Conservation (phyloP, 345 rosid species). For the Citrus sp. region DNA sequence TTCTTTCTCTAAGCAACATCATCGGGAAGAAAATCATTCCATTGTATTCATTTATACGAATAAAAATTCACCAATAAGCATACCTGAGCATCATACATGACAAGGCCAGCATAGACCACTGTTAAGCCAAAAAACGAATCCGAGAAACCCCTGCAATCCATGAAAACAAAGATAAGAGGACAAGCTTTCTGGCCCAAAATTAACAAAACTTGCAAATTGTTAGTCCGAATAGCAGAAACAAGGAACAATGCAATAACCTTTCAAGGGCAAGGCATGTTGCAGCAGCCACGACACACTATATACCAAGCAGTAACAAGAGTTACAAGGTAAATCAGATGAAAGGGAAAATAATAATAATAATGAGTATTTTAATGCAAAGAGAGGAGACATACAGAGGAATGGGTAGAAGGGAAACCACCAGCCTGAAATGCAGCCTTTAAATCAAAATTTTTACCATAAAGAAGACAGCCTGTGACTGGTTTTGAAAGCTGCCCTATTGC, state of each 20-base stretch:
- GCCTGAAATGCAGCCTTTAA: conserved; percentile 53
- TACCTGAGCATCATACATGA: conserved; percentile 96
- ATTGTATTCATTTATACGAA: background rate
- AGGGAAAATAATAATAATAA: background rate
- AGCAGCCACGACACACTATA: conserved; percentile 76
- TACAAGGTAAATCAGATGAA: background rate
- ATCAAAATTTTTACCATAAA: conserved; percentile 61
- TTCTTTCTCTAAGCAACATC: background rate
- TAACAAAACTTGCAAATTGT: background rate
- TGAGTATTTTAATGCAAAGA: background rate
- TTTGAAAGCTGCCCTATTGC: conserved; percentile 85
- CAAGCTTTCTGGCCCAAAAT: background rate
- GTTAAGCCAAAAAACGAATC: conserved; percentile 78
- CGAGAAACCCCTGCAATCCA: conserved; percentile 65
- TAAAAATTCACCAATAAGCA: background rate
- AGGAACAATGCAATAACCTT: conserved; percentile 39
- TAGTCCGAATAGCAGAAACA: background rate
- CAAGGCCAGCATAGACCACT: conserved; percentile 73
- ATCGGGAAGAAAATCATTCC: background rate
- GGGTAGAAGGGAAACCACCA: conserved; percentile 96
- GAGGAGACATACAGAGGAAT: conserved; percentile 60
- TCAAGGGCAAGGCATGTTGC: conserved; percentile 85
- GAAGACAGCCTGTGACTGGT: conserved; percentile 60
- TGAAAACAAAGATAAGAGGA: background rate
- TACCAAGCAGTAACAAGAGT: conserved; percentile 7